Conservation (phyloP, 345 rosid genomes). For the Boechera stricta region DNA sequence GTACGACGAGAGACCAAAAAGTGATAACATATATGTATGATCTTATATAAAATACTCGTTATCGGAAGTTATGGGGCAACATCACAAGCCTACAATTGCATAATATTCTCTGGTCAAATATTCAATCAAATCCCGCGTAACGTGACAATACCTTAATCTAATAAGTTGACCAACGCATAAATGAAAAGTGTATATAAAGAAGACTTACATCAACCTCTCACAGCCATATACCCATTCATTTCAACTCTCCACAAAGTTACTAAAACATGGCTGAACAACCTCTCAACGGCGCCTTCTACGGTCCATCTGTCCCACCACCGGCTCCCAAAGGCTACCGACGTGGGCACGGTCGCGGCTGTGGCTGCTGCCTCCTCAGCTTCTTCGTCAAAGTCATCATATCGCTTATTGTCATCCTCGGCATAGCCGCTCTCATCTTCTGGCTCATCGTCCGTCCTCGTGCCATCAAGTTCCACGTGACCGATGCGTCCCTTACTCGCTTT, state of each 20-base stretch:
- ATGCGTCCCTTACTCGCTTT: conserved; percentile 57
- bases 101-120: conserved; percentile 42
- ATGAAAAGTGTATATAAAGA: conserved; percentile 29
- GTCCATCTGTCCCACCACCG: conserved; percentile 68
- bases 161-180: conserved; percentile 36
- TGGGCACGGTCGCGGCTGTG: conserved; percentile 58
- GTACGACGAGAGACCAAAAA: conserved; percentile 26
- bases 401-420: conserved; percentile 51
- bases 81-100: conserved; percentile 41
- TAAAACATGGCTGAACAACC: conserved; percentile 48
- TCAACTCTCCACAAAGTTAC: conserved; percentile 28
- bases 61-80: conserved; percentile 31
- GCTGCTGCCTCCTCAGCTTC: conserved; percentile 65
- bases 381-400: conserved; percentile 54
- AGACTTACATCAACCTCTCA: conserved; percentile 21
- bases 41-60: conserved; percentile 4
- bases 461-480: conserved; percentile 56
- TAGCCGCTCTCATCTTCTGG: conserved; percentile 61
- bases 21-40: not conserved
- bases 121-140: conserved; percentile 36
- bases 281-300: conserved; percentile 79
- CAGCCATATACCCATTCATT: conserved; percentile 16
- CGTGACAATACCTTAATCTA: conserved; percentile 29
- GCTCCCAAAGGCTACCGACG: conserved; percentile 49
- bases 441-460: conserved; percentile 68